Evolutionary conservation across 306 rosid species (phyloP), one percentile per base, ranked within the genome.

Genomic region (Vicia sativa): DNA sequence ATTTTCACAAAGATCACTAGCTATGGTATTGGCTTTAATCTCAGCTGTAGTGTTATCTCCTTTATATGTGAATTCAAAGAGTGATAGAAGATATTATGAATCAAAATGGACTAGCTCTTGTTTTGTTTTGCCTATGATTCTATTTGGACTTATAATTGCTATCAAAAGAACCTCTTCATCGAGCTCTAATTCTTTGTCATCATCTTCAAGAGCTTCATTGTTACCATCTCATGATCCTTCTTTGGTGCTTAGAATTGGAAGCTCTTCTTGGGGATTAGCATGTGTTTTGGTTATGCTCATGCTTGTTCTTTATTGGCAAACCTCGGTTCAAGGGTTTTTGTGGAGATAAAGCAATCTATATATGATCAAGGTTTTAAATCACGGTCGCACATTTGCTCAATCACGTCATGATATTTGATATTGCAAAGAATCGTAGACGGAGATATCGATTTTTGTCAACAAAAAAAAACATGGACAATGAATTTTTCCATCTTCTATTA

Each of bases 211-310:
- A 76, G 50, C 66, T 37, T 81, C 91, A 2, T 52, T 69, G 29
- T 11, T 78, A 55, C 85, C 76, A 2, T 82, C 87, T 74, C 81
- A 87, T 15, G 86, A 91, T 18, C 87, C 96, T 62, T 91, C 91
- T 0, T 83, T 88, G 91, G 87, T 91, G 2, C 81, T 89, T 65
- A 87, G 85, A 79, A 85, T 87, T 35, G 92, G 97, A 81, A 81
- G 85, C 53, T 80, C 95, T 0, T 82, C 92, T 38, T 89, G 87
- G 90, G 97, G 97, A 0, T 84, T 87, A 43, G 97, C 82, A 8
- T 88, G 83, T 77, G 49, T 87, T 71, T 74, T 91, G 79, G 31
- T 83, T 14, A 73, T 89, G 95, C 79, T 91, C 12, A 64, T 87
- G 81, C 81, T 91, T 46, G 87, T 87, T 65, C 91, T 89, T 71